A percentile compares a stretch with the other conserved stretches of the same genome.
These are phyloP conservation scores for Solidago caesia DNA, from an alignment of 129 eudicot genomes.

Conservation along the genomic window DNA sequence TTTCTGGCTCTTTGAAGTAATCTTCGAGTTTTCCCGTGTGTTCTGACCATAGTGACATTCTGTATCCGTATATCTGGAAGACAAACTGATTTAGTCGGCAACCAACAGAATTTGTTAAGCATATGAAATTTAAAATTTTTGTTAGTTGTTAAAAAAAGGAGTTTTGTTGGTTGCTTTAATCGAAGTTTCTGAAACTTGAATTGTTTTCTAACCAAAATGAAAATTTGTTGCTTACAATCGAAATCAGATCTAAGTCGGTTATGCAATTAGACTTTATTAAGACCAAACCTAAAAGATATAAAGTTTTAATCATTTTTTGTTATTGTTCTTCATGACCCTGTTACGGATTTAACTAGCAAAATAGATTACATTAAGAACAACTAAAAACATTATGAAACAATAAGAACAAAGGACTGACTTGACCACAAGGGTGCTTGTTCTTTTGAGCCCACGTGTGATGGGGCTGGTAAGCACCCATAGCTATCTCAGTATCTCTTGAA, in stretches of 20 bases:
- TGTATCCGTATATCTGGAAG: slow-evolving; percentile 74
- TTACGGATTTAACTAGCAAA: too few species aligned
- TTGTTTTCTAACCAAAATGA: too few species aligned
- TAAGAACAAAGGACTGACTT: slow-evolving; percentile 47
- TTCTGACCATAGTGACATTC: slow-evolving; percentile 98
- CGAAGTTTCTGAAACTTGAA: too few species aligned
- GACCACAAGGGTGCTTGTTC: slow-evolving; percentile 63
- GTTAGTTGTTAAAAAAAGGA: too few species aligned
- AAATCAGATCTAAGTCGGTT: too few species aligned
- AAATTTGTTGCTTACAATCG: too few species aligned
- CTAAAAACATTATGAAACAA: neutral
- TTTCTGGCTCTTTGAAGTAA: slow-evolving; percentile 57
- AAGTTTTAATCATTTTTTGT: too few species aligned
- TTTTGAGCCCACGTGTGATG: slow-evolving; percentile 75
- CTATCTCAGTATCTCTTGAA: slow-evolving; percentile 94
- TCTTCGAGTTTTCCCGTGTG: slow-evolving; percentile 64
- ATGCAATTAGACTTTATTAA: too few species aligned
- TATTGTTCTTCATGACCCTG: too few species aligned
- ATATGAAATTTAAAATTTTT: too few species aligned
- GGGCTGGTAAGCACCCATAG: slow-evolving; percentile 94
- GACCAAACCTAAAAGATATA: too few species aligned
- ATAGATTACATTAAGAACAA: neutral
- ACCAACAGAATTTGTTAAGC: neutral
- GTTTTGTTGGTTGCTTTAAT: too few species aligned
- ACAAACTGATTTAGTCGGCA: neutral